Conservation (phyloP, 768 basidiomycete genomes). For the Astraeus odoratus region DNA sequence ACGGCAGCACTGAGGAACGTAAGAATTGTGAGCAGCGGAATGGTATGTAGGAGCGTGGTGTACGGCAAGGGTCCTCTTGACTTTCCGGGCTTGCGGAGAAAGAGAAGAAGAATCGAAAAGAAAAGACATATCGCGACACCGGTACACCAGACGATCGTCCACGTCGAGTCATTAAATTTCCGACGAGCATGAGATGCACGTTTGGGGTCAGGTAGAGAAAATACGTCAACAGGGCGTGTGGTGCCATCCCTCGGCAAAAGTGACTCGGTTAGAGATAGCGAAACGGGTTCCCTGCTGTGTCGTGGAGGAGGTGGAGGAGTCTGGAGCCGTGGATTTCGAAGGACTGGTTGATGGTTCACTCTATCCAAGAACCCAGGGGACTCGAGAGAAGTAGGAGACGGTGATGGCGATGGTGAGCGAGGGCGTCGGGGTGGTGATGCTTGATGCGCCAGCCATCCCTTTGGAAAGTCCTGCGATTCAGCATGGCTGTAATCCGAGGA, state of each 20-base stretch:
- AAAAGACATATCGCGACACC: conserved; percentile 55
- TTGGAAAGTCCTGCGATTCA: conserved; percentile 36
- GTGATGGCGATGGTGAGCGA: conserved; percentile 38
- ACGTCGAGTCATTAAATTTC: conserved; percentile 68
- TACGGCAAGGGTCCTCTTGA: conserved; percentile 41
- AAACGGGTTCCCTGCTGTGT: conserved; percentile 39
- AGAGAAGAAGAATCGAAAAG: conserved; percentile 58
- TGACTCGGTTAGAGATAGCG: conserved; percentile 73
- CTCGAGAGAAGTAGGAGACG: conserved; percentile 26
- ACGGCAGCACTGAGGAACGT: conserved; percentile 63
- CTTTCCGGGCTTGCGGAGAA: conserved; percentile 39
- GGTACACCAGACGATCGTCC: conserved; percentile 62
- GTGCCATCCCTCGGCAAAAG: conserved; percentile 68
- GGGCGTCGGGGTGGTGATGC: conserved; percentile 49
- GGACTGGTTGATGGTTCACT: conserved; percentile 21
- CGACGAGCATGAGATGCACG: conserved; percentile 55
- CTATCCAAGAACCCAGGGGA: conserved; percentile 28
- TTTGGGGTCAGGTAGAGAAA: conserved; percentile 72
- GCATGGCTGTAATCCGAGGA: conserved; percentile 26
- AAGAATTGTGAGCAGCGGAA: conserved; percentile 68
- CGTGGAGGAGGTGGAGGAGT: conserved; percentile 34
- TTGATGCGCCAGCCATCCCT: conserved; percentile 70
- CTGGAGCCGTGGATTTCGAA: conserved; percentile 31
- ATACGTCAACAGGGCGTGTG: conserved; percentile 58
- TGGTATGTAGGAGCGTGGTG: conserved; percentile 66